Evolutionary conservation across 2,329 filamentous ascomycete species (phyloP).

Genomic region (Fusarium compactum): DNA sequence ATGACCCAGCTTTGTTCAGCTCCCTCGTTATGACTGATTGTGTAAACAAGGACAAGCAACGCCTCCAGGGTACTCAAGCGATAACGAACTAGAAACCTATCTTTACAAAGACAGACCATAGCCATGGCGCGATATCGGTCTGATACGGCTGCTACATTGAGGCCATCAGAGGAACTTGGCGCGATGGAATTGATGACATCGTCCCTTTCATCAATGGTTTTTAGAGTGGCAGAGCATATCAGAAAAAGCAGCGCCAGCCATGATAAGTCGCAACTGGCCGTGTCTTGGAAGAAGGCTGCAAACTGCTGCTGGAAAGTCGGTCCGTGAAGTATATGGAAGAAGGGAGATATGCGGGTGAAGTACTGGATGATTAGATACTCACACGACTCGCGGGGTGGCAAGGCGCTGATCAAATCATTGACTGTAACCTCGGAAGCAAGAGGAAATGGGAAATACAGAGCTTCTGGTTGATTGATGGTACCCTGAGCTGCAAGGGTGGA

Average conservation of each 20-base stretch:
- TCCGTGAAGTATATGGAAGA: conserved; percentile 39
- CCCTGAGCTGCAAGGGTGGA: neutral
- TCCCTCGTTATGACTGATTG: conserved; percentile 29
- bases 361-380: conserved; percentile 31
- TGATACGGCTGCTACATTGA: neutral
- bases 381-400: conserved; percentile 16
- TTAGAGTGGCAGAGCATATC: conserved; percentile 29
- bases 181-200: neutral
- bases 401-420: conserved; percentile 1
- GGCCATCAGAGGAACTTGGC: neutral
- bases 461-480: neutral
- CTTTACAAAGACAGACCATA: conserved; percentile 34
- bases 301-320: conserved; percentile 39
- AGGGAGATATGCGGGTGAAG: conserved; percentile 23
- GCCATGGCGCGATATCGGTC: neutral
- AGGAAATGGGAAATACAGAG: neutral
- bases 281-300: conserved; percentile 8
- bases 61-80: conserved; percentile 34
- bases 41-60: conserved; percentile 29
- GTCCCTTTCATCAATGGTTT: conserved; percentile 22
- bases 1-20: conserved; percentile 32
- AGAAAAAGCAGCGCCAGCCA: conserved; percentile 40
- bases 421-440: neutral
- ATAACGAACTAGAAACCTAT: conserved; percentile 34
- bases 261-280: conserved; percentile 12